Evolutionary conservation across 2,329 filamentous ascomycete genomes (phyloP).

Genomic region (Verticillium klebahnii): DNA sequence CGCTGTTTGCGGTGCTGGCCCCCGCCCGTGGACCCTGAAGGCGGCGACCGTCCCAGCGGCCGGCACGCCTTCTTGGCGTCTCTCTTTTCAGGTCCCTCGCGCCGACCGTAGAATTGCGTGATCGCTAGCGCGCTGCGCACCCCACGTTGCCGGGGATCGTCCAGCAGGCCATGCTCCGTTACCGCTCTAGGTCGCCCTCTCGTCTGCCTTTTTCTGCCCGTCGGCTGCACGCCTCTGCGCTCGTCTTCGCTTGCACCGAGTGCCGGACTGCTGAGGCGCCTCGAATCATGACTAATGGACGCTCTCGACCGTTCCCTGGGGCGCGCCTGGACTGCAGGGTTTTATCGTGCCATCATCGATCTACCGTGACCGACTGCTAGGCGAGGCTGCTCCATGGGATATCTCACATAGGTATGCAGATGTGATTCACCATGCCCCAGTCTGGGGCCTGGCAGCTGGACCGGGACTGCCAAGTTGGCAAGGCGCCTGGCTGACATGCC

Average conservation of each 20-base stretch:
- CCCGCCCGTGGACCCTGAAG: background rate
- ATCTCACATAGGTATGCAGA: background rate
- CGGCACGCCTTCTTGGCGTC: background rate
- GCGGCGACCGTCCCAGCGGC: background rate
- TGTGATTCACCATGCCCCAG: background rate
- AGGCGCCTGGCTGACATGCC: background rate
- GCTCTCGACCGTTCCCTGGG: background rate
- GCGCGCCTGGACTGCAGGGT: background rate
- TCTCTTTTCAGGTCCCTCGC: background rate
- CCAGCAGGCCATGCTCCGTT: background rate
- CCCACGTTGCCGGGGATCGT: slow-evolving; percentile 5
- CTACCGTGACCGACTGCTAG: too few species aligned
- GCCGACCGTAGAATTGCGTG: slow-evolving; percentile 2
- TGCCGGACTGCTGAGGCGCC: background rate
- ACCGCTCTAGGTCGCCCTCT: background rate
- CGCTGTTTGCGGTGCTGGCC: background rate
- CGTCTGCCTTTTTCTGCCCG: background rate
- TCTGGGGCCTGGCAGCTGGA: too few species aligned
- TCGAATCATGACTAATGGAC: background rate
- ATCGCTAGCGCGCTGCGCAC: slow-evolving; percentile 3
- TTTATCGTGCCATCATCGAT: background rate
- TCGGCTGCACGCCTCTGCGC: background rate
- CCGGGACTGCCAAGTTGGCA: too few species aligned
- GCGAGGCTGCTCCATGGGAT: background rate
- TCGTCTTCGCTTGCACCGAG: background rate